phyloP scores from a whole-genome alignment of 352 stramenopile species.

The Ophiocytium majus region DNA sequence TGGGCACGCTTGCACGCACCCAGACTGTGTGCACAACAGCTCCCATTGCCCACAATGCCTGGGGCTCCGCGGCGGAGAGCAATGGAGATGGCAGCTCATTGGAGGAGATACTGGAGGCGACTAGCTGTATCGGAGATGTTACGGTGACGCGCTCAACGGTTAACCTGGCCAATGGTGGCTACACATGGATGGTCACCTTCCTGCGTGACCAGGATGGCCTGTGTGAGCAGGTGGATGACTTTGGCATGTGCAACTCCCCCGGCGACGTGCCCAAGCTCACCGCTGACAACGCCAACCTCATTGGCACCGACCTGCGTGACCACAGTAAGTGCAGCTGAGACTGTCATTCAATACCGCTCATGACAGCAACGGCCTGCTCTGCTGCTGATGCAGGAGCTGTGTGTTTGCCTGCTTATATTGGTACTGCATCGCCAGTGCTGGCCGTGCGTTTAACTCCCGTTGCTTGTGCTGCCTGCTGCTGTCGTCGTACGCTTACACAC shows the following conservation, averaged over 20 bases:
- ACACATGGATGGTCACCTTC: conserved; percentile 91
- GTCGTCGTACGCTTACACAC: no score
- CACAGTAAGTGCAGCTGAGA: no score
- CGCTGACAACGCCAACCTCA: conserved; percentile 26
- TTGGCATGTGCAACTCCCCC: conserved; percentile 80
- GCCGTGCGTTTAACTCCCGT: no score
- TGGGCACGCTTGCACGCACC: conserved; percentile 46
- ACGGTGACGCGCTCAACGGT: conserved; percentile 77
- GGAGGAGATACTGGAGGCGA: conserved; percentile 89
- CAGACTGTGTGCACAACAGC: conserved; percentile 73
- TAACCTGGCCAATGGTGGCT: conserved; percentile 80
- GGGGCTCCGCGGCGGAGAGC: conserved; percentile 75
- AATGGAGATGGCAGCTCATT: conserved; percentile 82
- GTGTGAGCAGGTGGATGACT: conserved; percentile 66
- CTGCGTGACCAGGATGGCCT: conserved; percentile 75
- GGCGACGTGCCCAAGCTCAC: conserved; percentile 81
- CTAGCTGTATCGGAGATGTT: conserved; percentile 89
- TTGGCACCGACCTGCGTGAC: conserved; percentile 48
- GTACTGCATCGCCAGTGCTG: no score
- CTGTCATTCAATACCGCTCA: no score
- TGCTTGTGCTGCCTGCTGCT: no score
- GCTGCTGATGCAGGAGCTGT: no score
- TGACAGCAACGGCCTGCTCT: no score
- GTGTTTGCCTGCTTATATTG: no score
- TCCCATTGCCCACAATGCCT: conserved; percentile 82